These are phyloP conservation scores for Colletotrichum trifolii DNA, from an alignment of 2,329 filamentous ascomycete species.

Conservation along the genomic window DNA sequence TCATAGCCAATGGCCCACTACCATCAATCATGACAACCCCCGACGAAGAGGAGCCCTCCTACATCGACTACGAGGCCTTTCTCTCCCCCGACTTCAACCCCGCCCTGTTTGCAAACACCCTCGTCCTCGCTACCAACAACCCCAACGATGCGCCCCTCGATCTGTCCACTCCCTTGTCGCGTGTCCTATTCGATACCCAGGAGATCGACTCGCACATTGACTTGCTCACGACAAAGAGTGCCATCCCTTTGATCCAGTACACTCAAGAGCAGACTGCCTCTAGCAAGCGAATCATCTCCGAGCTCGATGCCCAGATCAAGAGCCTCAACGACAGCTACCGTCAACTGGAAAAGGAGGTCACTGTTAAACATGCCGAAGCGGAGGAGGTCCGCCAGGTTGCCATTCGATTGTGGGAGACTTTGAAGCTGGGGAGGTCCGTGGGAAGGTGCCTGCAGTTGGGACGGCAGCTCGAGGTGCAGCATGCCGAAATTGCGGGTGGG, in stretches of 20 bases:
- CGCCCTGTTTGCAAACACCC: slow-evolving; percentile 84
- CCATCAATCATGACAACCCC: slow-evolving; percentile 45
- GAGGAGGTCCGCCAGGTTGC: slow-evolving; percentile 77
- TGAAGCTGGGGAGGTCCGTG: slow-evolving; percentile 81
- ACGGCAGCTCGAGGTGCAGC: slow-evolving; percentile 87
- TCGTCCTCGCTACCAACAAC: slow-evolving; percentile 93
- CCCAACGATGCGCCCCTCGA: slow-evolving; percentile 89
- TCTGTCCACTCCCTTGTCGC: slow-evolving; percentile 91
- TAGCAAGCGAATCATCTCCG: slow-evolving; percentile 76
- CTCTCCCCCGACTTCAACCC: slow-evolving; percentile 85
- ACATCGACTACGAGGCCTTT: slow-evolving; percentile 96
- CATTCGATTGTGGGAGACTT: slow-evolving; percentile 81
- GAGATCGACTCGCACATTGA: slow-evolving; percentile 98
- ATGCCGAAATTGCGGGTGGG: slow-evolving; percentile 71
- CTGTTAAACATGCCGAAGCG: slow-evolving; percentile 85
- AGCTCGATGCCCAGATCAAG: slow-evolving; percentile 83
- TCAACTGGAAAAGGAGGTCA: slow-evolving; percentile 86
- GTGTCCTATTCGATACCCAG: slow-evolving; percentile 95
- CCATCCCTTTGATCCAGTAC: slow-evolving; percentile 82
- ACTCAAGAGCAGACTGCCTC: slow-evolving; percentile 80
- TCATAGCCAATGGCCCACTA: slow-evolving; percentile 10
- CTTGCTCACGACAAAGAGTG: slow-evolving; percentile 84
- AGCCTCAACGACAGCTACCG: slow-evolving; percentile 86
- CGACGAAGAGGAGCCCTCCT: slow-evolving; percentile 74
- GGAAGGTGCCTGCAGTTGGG: slow-evolving; percentile 84